These are phyloP conservation scores for Phialemoniopsis sp. DNA, from an alignment of 2,329 filamentous ascomycete genomes.

Conservation along the genomic window DNA sequence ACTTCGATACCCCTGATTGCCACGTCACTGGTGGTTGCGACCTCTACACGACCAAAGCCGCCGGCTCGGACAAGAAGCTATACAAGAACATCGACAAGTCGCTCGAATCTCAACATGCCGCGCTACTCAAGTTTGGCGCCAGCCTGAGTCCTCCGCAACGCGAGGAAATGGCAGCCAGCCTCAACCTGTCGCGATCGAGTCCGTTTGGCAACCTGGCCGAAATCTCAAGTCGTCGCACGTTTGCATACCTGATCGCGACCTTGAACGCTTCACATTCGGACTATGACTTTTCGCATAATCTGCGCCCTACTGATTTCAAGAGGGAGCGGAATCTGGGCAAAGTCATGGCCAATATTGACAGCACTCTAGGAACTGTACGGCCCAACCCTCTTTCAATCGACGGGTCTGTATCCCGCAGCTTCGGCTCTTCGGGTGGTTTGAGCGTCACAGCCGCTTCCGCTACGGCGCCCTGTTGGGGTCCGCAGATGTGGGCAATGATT, in stretches of 20 bases:
- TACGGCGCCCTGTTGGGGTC: constrained; percentile 68
- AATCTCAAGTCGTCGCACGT: constrained; percentile 82
- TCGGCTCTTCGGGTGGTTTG: constrained; percentile 27
- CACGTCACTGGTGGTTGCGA: constrained; percentile 92
- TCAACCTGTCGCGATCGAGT: constrained; percentile 81
- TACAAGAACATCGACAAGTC: constrained; percentile 92
- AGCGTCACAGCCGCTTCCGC: constrained; percentile 32
- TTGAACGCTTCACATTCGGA: constrained; percentile 93
- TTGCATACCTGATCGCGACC: constrained; percentile 94
- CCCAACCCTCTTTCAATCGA: constrained; percentile 48
- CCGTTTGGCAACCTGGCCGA: constrained; percentile 90
- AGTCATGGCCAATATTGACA: constrained; percentile 85
- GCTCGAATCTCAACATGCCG: constrained; percentile 86
- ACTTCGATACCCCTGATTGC: constrained; percentile 91
- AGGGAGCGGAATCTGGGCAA: constrained; percentile 74
- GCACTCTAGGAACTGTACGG: constrained; percentile 79
- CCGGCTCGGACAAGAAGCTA: constrained; percentile 91
- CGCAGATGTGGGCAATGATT: constrained; percentile 85
- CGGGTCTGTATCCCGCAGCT: constrained; percentile 33
- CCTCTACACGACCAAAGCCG: constrained; percentile 95
- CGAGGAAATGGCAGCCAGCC: constrained; percentile 59
- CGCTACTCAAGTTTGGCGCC: constrained; percentile 78
- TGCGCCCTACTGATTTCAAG: constrained; percentile 86
- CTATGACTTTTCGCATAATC: constrained; percentile 93
- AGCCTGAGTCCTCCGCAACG: constrained; percentile 82